Conservation (phyloP, 2,329 filamentous ascomycete genomes). For the Aspergillus felis region DNA sequence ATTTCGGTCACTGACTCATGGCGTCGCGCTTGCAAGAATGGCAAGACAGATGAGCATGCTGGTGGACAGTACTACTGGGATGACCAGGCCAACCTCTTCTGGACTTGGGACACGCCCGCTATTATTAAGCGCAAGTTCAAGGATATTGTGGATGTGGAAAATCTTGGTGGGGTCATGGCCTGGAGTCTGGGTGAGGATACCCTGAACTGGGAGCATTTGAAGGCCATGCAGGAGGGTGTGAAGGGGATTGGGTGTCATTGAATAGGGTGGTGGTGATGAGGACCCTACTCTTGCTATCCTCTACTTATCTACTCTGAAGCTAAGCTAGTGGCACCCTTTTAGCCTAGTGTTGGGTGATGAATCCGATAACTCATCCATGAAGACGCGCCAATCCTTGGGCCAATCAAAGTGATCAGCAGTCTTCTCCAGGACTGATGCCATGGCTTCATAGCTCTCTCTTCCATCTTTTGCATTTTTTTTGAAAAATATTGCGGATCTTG, state of each 20-base stretch:
- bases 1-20: constrained; percentile 56
- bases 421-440: no score
- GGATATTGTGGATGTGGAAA: constrained; percentile 52
- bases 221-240: constrained; percentile 36
- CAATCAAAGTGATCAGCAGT: no score
- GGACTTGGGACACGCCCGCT: constrained; percentile 67
- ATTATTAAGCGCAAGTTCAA: constrained; percentile 61
- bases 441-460: no score
- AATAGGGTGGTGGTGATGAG: no score
- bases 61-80: constrained; percentile 72
- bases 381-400: no score
- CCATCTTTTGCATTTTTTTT: background rate
- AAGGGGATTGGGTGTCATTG: no score
- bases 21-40: constrained; percentile 50
- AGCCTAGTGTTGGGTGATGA: no score
- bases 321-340: no score
- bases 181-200: constrained; percentile 70
- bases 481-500: background rate
- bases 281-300: no score
- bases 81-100: constrained; percentile 56
- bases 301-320: no score
- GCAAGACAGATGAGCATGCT: constrained; percentile 52
- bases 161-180: constrained; percentile 67
- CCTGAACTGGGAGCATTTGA: constrained; percentile 42
- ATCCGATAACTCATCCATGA: no score